Evolutionary conservation across 495 filamentous ascomycete species (phyloP).

Genomic region (Paragyromitra xinjiangensis): DNA sequence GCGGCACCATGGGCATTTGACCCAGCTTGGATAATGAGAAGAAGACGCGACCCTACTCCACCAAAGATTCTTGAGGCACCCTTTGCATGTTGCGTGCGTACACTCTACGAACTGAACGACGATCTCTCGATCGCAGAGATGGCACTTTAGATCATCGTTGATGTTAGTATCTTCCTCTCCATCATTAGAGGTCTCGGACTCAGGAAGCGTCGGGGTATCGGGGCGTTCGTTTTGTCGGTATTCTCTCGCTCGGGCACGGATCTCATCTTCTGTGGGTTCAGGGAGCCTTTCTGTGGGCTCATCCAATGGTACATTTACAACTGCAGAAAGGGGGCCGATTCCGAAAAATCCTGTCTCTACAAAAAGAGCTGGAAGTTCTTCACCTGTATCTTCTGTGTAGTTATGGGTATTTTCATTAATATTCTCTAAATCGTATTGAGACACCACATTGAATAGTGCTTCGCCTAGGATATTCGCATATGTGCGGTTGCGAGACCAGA

Average conservation of each 20-base stretch:
- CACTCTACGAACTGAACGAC: neutral
- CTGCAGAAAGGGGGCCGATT: too few relatives aligned
- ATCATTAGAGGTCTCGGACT: neutral
- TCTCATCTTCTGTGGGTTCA: neutral
- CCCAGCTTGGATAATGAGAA: neutral
- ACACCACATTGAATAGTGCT: neutral
- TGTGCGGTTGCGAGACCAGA: neutral
- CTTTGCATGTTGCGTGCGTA: neutral
- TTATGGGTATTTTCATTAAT: too few relatives aligned
- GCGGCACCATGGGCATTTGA: constrained; percentile 21
- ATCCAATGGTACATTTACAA: too few relatives aligned
- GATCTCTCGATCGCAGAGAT: constrained; percentile 7
- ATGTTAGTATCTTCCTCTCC: neutral
- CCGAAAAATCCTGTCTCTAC: too few relatives aligned
- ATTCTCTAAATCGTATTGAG: neutral
- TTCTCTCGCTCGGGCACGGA: neutral
- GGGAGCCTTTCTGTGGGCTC: too few relatives aligned
- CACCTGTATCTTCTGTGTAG: too few relatives aligned
- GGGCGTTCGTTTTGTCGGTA: neutral
- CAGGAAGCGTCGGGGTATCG: neutral
- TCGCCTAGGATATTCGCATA: neutral
- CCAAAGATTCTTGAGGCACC: constrained; percentile 13
- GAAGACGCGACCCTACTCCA: neutral
- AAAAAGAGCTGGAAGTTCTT: too few relatives aligned
- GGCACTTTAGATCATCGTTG: neutral